Base-by-base conservation (phyloP, 192 early-diverging fungal genomes). In the Ramicandelaber brevisporus region DNA sequence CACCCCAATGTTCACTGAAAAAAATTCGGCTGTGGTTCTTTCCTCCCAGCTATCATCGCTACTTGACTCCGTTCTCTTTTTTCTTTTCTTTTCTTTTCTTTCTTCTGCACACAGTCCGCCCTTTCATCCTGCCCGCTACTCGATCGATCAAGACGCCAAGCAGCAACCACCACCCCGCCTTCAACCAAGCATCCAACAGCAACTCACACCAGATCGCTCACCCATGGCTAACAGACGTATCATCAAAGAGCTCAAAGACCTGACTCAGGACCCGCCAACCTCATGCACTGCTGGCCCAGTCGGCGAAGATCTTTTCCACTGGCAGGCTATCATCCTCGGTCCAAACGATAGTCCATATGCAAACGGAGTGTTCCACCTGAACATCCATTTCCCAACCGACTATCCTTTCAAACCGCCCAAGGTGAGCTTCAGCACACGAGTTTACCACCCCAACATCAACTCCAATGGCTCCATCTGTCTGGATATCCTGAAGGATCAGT, bases 401-500 rank as follows among this genome's bases (percentile, higher is more conserved):
- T 92, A 89, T 41, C 86, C 84, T 21, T 95, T 90, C 61, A 92
- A 93, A 67, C 85, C 88, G 32, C 88, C 88, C 55, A 93, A 93
- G 73, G 74, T 97, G 29, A 78, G 66, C 56, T 97, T 93, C 53
- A 89, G 76, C 36, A 97, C 88, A 29, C 63, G 73, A 40, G 90
- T 97, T 41, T 97, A 97, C 45, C 92, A 97, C 56, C 88, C 88
- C 30, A 97, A 97, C 64, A 92, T 97, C 57, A 93, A 97, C 63
- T 73, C 67, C 55, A 93, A 90, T 51, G 92, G 92, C 30, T 75
- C 70, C 52, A 97, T 97, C 49, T 97, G 88, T 44, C 57, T 97
- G 53, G 92, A 97, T 52, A 97, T 97, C 43, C 61, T 97, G 49
- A 84, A 68, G 46, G 92, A 97, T 48, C 87, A 97, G 47, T 97